phyloP scores from a whole-genome alignment of 2,329 filamentous ascomycete species.

The Claviceps monticola region DNA sequence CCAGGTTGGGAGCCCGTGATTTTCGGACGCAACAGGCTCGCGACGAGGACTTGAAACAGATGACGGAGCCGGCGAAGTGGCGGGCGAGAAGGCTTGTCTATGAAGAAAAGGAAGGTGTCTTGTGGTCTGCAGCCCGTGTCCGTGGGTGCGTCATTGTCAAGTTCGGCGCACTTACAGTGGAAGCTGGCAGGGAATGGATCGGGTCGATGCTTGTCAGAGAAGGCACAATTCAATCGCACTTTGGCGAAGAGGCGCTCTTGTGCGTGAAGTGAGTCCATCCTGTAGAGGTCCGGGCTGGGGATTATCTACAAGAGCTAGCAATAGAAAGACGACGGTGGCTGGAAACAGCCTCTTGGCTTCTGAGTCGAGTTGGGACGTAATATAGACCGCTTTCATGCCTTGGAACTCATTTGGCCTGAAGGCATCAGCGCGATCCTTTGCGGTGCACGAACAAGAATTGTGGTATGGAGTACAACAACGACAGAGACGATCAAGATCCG shows the following conservation, averaged over 20 bases:
- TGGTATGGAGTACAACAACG: no score
- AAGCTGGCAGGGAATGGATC: slow-evolving; percentile 71
- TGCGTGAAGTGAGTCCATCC: slow-evolving; percentile 43
- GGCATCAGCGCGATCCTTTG: neutral
- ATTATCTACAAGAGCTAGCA: neutral
- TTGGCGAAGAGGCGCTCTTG: slow-evolving; percentile 70
- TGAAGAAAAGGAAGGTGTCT: slow-evolving; percentile 46
- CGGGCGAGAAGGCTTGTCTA: slow-evolving; percentile 38
- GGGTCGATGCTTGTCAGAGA: slow-evolving; percentile 60
- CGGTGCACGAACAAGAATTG: no score
- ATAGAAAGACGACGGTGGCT: neutral
- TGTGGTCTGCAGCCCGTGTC: slow-evolving; percentile 73
- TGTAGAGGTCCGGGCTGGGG: neutral
- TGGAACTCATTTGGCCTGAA: no score
- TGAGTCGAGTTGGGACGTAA: slow-evolving; percentile 22
- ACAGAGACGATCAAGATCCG: no score
- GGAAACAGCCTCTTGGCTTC: slow-evolving; percentile 22
- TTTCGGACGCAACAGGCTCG: slow-evolving; percentile 47
- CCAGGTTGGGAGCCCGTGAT: slow-evolving; percentile 69
- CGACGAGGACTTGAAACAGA: slow-evolving; percentile 19
- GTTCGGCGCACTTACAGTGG: slow-evolving; percentile 70
- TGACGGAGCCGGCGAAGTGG: slow-evolving; percentile 36
- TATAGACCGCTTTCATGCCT: neutral
- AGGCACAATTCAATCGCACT: slow-evolving; percentile 53
- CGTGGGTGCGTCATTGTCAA: slow-evolving; percentile 82